Base-by-base conservation (phyloP, 768 basidiomycete genomes). In the Serpula lacrymans region DNA sequence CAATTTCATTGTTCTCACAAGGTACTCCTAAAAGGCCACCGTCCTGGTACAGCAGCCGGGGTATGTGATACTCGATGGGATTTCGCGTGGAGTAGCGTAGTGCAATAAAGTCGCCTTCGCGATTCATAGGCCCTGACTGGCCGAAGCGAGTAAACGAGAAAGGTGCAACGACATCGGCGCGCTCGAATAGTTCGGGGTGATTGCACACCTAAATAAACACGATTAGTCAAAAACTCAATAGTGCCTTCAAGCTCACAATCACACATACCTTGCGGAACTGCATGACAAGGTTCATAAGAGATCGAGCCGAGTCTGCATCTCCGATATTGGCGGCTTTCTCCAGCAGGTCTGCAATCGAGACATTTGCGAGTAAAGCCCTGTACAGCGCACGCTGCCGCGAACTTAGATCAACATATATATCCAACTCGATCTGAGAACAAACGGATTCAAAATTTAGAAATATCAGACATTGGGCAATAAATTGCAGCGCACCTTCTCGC, bases 241-340 rank as follows among this genome's bases (percentile, higher is more conserved):
- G 26, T 37, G 33, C 45, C 18, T 22, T 22, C n/a, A 20, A 42
- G 34, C 23, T 10, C 29, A 30, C 35, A 11, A 23, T 2, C 23
- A 27, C 17, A 42, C 64, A 20, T 40, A 88, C 91, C 74, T 99
- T 99, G 51, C 96, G 84, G 74, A 98, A 98, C 61, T 99, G 96
- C 96, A 99, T 99, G 47, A 99, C 96, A 45, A 99, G 76, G 63
- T 98, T 99, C 95, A 98, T 98, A 45, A 99, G 69, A 6, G 92
- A 90, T 39, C 91, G 83, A 37, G 93, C 91, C 22, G 89, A 90
- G 50, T 93, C 89, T 5, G 81, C 88, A 52, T 95, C 91, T 12
- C 91, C 88, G 45, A 91, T 80, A 49, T 88, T 88, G 3, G 89
- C 83, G 8, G 96, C 94, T 61, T 96, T 94, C 52, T 87, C 87